These are phyloP conservation scores for Gaultheria prostrata DNA, from an alignment of 148 eudicot genomes.

Conservation along the genomic window DNA sequence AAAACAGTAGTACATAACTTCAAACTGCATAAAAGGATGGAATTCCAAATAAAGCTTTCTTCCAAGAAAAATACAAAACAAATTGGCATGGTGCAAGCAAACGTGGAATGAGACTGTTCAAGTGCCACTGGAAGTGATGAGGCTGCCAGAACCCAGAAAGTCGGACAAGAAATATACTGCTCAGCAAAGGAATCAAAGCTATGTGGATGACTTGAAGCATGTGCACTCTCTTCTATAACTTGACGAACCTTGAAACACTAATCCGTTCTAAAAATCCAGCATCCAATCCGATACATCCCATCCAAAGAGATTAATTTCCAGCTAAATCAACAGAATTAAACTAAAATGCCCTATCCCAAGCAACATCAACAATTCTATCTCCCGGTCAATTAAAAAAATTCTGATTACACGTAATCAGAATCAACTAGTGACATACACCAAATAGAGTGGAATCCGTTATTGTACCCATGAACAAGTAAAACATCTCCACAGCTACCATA, in stretches of 20 bases:
- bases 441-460: not conserved
- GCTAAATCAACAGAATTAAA: not conserved
- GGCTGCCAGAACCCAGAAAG: not conserved
- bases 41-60: not conserved
- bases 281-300: not conserved
- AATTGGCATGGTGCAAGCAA: not conserved
- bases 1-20: not conserved
- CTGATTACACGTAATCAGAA: not conserved
- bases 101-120: not conserved
- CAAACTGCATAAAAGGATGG: not conserved
- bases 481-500: not conserved
- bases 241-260: not conserved
- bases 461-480: not conserved
- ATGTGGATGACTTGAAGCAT: not conserved
- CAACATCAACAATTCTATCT: not conserved
- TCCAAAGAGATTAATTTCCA: slow-evolving; percentile 4
- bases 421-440: not conserved
- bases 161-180: not conserved
- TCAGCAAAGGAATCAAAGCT: not conserved
- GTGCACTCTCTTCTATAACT: slow-evolving; percentile 7
- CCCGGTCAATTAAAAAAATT: not conserved
- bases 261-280: not conserved
- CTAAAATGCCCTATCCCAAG: not conserved
- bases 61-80: not conserved
- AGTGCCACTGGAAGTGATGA: not conserved